Base-by-base conservation (phyloP, 306 rosid species). In the Castanea mollissima region DNA sequence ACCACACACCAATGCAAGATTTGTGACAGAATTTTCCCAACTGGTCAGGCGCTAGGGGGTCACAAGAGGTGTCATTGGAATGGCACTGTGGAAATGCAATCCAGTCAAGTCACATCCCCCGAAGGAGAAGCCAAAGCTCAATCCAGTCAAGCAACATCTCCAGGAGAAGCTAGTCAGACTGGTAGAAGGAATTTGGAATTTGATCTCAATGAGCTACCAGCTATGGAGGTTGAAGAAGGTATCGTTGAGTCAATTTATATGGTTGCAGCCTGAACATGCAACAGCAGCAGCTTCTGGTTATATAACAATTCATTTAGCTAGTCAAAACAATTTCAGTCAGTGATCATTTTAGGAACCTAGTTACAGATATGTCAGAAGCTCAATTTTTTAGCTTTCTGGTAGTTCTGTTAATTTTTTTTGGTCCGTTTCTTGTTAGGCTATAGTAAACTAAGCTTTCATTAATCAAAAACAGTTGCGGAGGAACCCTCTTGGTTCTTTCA, bases 141-240 rank as follows among this genome's bases (percentile, higher is more conserved):
- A 60, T 60, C 68, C 71, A 65, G 32, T 34, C 21, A 63, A 63
- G 20, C n/a, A 29, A 63, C 70, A 63, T 63, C 44, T 4, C 12
- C 70, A 14, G 71, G 20, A 65, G 71, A 65, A 65, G 23, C 71
- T 20, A 65, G 14, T 6, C 72, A 68, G 72, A 68, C 52, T n/a
- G 71, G 23, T 29, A 51, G 10, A 32, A 19, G 54, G 76, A 23
- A 76, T 34, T 49, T 82, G 21, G 21, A 76, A 49, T 65, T 90
- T 63, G 94, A 88, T 84, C 94, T 90, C 69, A 90, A 88, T 49
- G 75, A 82, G 76, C 83, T 31, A 64, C 91, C 90, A 46, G 32
- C 87, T 7, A 51, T 54, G 58, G 86, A 84, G 58, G 87, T 52
- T 6, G 86, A 78, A n/a, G 79, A 64, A 51, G 84, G 65, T 73